phyloP scores from a whole-genome alignment of 306 rosid species.

The Dicorynia guianensis region DNA sequence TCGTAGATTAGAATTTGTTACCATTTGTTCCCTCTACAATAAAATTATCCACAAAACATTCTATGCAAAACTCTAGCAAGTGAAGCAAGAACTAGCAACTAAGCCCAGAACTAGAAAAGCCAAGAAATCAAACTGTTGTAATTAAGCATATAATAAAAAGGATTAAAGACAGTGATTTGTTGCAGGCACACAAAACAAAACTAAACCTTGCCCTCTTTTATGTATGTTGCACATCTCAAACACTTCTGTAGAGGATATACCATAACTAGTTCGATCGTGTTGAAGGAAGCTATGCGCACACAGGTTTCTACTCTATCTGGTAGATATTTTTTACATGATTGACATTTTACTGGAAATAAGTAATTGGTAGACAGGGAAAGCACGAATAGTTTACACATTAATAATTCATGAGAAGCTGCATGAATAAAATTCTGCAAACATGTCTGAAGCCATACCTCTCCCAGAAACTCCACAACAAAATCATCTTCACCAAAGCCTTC shows the following conservation, averaged over 20 bases:
- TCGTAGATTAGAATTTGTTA: slow-evolving; percentile 15
- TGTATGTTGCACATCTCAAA: slow-evolving; percentile 18
- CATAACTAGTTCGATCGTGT: slow-evolving; percentile 20
- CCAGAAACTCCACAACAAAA: slow-evolving; percentile 96
- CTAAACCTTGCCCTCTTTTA: slow-evolving; percentile 8
- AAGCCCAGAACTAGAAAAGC: slow-evolving; percentile 23
- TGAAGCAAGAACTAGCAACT: slow-evolving; percentile 5
- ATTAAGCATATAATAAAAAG: not conserved
- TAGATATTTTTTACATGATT: slow-evolving; percentile 11
- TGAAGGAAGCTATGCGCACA: slow-evolving; percentile 4
- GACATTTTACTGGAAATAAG: slow-evolving; percentile 23
- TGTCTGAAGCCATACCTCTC: slow-evolving; percentile 76
- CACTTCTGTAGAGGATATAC: slow-evolving; percentile 22
- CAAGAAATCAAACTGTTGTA: not conserved
- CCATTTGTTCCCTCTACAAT: not conserved
- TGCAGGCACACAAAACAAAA: not conserved
- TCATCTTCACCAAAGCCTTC: slow-evolving; percentile 86
- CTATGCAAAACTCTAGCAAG: slow-evolving; percentile 30
- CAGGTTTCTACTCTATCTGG: slow-evolving; percentile 5
- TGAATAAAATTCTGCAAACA: slow-evolving; percentile 17
- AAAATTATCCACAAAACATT: slow-evolving; percentile 20
- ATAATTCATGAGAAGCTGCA: slow-evolving; percentile 20
- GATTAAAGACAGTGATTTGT: slow-evolving; percentile 32
- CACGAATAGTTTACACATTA: slow-evolving; percentile 16
- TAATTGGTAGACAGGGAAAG: slow-evolving; percentile 5